These are phyloP conservation scores for Phyllachora maydis DNA, from an alignment of 2,329 filamentous ascomycete species.

Conservation along the genomic window DNA sequence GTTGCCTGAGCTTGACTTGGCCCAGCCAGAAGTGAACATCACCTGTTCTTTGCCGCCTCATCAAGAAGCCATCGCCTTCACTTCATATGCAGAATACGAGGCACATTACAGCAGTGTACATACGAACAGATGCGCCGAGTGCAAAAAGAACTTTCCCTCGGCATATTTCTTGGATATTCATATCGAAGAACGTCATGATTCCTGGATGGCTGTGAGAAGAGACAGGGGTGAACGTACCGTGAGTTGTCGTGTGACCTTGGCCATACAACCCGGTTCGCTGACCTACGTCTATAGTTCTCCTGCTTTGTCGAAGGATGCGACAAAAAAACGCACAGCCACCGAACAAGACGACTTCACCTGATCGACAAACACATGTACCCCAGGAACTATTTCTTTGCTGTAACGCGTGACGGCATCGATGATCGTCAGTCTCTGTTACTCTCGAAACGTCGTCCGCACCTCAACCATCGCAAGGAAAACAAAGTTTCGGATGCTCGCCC, in stretches of 20 bases:
- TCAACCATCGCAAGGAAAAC: background rate
- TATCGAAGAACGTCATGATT: constrained; percentile 81
- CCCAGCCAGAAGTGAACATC: constrained; percentile 28
- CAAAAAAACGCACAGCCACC: constrained; percentile 59
- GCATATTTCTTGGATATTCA: constrained; percentile 63
- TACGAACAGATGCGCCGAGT: constrained; percentile 68
- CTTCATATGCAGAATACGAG: constrained; percentile 64
- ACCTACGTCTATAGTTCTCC: constrained; percentile 34
- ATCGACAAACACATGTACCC: constrained; percentile 93
- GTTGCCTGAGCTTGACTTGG: constrained; percentile 36
- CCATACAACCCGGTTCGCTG: background rate
- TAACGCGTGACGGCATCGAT: constrained; percentile 82
- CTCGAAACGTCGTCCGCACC: background rate
- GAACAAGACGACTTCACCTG: constrained; percentile 72
- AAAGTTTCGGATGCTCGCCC: too few species aligned
- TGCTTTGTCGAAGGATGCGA: constrained; percentile 87
- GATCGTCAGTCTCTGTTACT: constrained; percentile 59
- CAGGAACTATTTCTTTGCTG: constrained; percentile 67
- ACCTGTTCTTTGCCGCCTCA: constrained; percentile 70
- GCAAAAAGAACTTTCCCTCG: constrained; percentile 73
- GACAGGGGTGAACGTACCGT: constrained; percentile 77
- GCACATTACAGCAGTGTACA: constrained; percentile 68
- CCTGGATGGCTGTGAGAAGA: constrained; percentile 47
- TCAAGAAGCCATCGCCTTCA: constrained; percentile 46
- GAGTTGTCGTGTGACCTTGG: constrained; percentile 12